Base-by-base conservation (phyloP, 73 alveolate species). In the Paraurostyla sp. region DNA sequence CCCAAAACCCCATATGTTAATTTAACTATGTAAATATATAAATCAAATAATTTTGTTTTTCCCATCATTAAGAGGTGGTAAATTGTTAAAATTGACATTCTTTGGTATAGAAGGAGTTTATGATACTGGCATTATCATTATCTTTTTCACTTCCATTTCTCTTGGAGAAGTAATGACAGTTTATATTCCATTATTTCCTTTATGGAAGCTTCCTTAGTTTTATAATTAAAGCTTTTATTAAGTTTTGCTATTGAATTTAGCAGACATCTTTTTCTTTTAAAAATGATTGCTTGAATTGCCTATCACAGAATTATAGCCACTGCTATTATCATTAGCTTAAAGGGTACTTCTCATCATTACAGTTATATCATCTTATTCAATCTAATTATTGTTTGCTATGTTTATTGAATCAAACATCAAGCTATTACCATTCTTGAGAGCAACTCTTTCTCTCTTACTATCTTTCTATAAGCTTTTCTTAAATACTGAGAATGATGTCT, bases 21-120 rank as follows among this genome's bases (percentile, higher is more conserved):
- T n/a, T n/a, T n/a, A n/a, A n/a, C n/a, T n/a, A n/a, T n/a, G n/a
- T n/a, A n/a, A n/a, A n/a, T n/a, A n/a, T n/a, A n/a, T 45, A 54
- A 54, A 16, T 65, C 82, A 65, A 65, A 65, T 38, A 16, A 65
- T 22, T 40, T 65, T 65, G 25, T 40, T 65, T 38, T 65, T 65
- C 2, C 82, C 82, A 6, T 65, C 82, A 7, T 23, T 65, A 11
- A 65, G 42, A 16, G 82, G 82, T 7, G 82, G 82, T 40, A 65
- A 35, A 40, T 65, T 65, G 41, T 65, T 65, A 23, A 65, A 65
- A 38, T 65, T 65, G 40, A 65, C 82, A 65, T 65, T 65, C 38
- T 65, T 65, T 38, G 41, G 82, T 22, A n/a, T n/a, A n/a, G 82
- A 56, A 15, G 82, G 82, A 6, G 82, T 65, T 35, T 65, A 22